Base-by-base conservation (phyloP, 805 yeast species). In the Sugiyamaella qingdaonensis region DNA sequence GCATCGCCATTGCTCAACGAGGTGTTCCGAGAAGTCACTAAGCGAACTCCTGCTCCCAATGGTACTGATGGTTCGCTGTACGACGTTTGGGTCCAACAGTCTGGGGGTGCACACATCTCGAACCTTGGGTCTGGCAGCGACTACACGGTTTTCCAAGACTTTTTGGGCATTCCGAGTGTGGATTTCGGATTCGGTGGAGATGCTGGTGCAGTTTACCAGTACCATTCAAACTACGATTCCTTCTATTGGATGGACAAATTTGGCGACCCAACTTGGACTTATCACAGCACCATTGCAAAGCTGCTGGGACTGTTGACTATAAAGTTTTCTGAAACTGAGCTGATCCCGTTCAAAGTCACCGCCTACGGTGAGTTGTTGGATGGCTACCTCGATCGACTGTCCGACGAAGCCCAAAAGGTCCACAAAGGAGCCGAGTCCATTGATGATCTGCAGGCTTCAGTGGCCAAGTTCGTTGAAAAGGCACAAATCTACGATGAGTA, bases 211-310 rank as follows among this genome's bases (percentile, higher is more conserved):
- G 80, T 84, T 7, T 85, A 85, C 64, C 91, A 84, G 55, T 84
- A 86, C 65, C 92, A 86, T 64, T 84, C 91, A 14, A 81, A 83
- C 64, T 86, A 83, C 63, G 90, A 85, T 66, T 82, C 88, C 0
- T 81, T 70, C 65, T 73, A 80, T 58, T 86, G 92, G 92, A 83
- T 85, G 84, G 73, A 74, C 35, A 72, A 68, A 4, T 77, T 66
- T 64, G 86, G 80, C 29, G 91, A 85, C 63, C 84, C 85, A 11
- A 82, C 78, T 0, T 84, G 82, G 69, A 72, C 72, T 39, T 75
- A 67, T 57, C 91, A 86, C 66, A 79, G 80, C 49, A 66, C 82
- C 3, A 65, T 79, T 63, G 76, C 84, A 13, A 78, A 81, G 63
- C 73, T 72, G 49, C 63, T 81, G 54, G 86, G 87, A 1, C 62